phyloP scores from a whole-genome alignment of 306 rosid species.

The Senna siamea region DNA sequence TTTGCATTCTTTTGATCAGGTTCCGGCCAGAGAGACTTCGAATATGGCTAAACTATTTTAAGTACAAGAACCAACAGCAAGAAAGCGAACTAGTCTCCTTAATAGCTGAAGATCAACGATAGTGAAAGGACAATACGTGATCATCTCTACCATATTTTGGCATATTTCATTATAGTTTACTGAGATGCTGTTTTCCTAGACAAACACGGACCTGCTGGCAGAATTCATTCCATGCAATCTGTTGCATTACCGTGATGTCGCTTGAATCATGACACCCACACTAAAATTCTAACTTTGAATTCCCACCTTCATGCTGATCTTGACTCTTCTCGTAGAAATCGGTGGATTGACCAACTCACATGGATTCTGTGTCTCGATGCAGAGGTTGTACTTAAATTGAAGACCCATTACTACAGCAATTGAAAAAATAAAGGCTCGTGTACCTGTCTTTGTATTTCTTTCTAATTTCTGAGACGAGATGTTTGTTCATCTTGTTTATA shows the following conservation, averaged over 20 bases:
- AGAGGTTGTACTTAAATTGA: neutral
- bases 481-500: neutral
- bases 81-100: conserved; percentile 76
- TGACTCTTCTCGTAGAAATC: conserved; percentile 14
- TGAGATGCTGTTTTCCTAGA: conserved; percentile 32
- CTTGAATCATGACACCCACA: conserved; percentile 21
- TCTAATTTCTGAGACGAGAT: conserved; percentile 11
- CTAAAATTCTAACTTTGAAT: neutral
- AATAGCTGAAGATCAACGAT: conserved; percentile 56
- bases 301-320: neutral
- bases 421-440: neutral
- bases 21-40: conserved; percentile 73
- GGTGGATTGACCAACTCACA: conserved; percentile 21
- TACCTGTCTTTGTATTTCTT: conserved; percentile 28
- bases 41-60: conserved; percentile 69
- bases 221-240: conserved; percentile 14
- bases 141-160: conserved; percentile 31
- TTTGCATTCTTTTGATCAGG: conserved; percentile 49
- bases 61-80: conserved; percentile 64
- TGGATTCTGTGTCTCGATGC: conserved; percentile 22
- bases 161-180: conserved; percentile 26
- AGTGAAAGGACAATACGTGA: conserved; percentile 36
- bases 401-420: neutral
- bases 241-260: conserved; percentile 28
- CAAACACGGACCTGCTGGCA: conserved; percentile 14